Conservation (phyloP, 495 filamentous ascomycete genomes). For the Xylaria flabelliformis region DNA sequence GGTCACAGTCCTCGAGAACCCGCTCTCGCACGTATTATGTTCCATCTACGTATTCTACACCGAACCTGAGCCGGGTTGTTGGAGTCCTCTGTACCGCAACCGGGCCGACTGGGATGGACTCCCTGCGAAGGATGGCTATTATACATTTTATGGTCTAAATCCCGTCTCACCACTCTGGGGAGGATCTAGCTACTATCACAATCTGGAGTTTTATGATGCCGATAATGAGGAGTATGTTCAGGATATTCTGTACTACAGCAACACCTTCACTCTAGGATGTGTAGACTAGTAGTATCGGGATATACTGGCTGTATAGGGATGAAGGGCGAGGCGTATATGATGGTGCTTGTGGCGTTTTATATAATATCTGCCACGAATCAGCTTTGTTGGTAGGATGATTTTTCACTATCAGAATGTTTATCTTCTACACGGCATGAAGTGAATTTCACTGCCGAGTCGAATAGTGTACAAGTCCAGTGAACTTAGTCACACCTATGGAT, state of each 20-base stretch:
- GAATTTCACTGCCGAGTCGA: background rate
- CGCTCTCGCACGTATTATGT: background rate
- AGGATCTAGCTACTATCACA: background rate
- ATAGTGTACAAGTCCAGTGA: background rate
- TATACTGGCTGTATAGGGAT: background rate
- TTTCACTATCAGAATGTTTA: background rate
- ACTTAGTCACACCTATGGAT: background rate
- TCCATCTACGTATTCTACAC: background rate
- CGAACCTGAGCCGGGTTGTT: background rate
- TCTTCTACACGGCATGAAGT: background rate
- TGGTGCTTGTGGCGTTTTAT: background rate
- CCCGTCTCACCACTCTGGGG: background rate
- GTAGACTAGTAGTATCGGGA: background rate
- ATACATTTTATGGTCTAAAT: background rate
- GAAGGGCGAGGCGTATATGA: background rate
- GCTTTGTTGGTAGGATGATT: background rate
- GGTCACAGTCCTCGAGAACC: background rate
- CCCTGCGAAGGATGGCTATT: conserved; percentile 4
- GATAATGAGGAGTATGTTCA: background rate
- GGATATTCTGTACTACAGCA: background rate
- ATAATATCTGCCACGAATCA: background rate
- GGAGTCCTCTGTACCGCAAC: background rate
- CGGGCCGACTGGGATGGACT: background rate
- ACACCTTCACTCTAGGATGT: background rate
- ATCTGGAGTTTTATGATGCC: background rate